phyloP scores from a whole-genome alignment of 176 grass and related monocot genomes.

The Coix lacrymajobi region DNA sequence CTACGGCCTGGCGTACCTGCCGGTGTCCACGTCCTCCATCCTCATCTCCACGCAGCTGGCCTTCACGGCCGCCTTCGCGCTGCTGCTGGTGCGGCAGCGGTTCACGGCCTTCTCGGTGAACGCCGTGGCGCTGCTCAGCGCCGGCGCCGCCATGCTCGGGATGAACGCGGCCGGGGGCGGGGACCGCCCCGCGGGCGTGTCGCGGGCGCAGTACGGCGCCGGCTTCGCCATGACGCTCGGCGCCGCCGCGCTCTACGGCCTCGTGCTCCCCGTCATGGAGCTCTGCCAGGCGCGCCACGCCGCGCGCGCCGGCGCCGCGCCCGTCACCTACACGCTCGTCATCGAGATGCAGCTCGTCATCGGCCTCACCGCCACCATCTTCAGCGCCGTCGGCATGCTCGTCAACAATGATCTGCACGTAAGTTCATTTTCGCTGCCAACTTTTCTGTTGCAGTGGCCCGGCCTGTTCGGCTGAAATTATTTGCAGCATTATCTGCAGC shows the following conservation, averaged over 20 bases:
- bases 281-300: slow-evolving; percentile 59
- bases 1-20: slow-evolving; percentile 60
- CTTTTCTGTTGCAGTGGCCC: neutral
- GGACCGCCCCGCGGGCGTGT: slow-evolving; percentile 54
- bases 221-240: slow-evolving; percentile 65
- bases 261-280: slow-evolving; percentile 65
- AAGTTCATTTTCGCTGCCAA: slow-evolving; percentile 11
- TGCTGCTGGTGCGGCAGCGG: slow-evolving; percentile 61
- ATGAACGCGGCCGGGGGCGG: slow-evolving; percentile 29
- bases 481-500: too few relatives aligned
- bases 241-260: slow-evolving; percentile 53
- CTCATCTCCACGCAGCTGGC: slow-evolving; percentile 76
- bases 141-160: slow-evolving; percentile 62
- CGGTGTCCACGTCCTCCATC: slow-evolving; percentile 78
- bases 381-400: slow-evolving; percentile 64
- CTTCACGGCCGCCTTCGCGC: slow-evolving; percentile 72
- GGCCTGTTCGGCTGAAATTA: neutral
- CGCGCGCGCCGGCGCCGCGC: neutral
- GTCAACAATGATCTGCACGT: slow-evolving; percentile 70
- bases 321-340: slow-evolving; percentile 57
- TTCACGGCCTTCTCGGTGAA: slow-evolving; percentile 73
- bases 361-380: slow-evolving; percentile 48
- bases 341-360: slow-evolving; percentile 88
- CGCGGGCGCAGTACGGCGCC: slow-evolving; percentile 41
- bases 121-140: slow-evolving; percentile 65